Conservation (phyloP, 768 basidiomycete genomes). For the Calvatia gigantea region DNA sequence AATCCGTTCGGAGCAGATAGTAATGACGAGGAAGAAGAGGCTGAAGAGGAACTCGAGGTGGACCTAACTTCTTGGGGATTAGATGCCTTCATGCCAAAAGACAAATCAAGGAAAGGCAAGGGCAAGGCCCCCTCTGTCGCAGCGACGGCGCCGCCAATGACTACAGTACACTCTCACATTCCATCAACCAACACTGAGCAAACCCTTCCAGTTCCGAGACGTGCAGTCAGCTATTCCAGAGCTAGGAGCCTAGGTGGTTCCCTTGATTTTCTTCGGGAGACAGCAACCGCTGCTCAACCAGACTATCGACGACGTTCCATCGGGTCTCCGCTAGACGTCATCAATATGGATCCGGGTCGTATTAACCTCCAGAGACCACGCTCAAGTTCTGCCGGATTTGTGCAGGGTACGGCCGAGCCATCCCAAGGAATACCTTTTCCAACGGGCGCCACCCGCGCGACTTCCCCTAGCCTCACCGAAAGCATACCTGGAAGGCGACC, state of each 20-base stretch:
- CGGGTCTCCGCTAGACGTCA: conserved; percentile 54
- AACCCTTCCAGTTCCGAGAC: conserved; percentile 27
- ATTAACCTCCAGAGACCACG: conserved; percentile 44
- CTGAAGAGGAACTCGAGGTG: conserved; percentile 57
- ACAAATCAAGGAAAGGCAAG: conserved; percentile 47
- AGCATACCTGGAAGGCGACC: conserved; percentile 14
- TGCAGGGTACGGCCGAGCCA: conserved; percentile 21
- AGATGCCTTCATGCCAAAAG: conserved; percentile 70
- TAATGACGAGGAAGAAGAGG: conserved; percentile 45
- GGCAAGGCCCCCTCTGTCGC: conserved; percentile 33
- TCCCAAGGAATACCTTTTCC: conserved; percentile 55
- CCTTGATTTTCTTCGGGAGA: conserved; percentile 41
- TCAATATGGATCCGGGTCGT: conserved; percentile 38
- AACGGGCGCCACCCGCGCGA: conserved; percentile 46
- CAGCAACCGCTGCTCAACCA: conserved; percentile 7
- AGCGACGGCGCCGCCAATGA: conserved; percentile 25
- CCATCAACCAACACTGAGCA: conserved; percentile 40
- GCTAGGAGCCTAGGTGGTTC: conserved; percentile 66
- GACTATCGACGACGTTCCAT: conserved; percentile 51
- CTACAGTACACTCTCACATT: conserved; percentile 39
- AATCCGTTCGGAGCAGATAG: conserved; percentile 76
- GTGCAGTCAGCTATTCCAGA: conserved; percentile 42
- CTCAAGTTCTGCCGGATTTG: conserved; percentile 45
- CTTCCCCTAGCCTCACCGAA: conserved; percentile 35
- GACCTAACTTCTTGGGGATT: conserved; percentile 85